Conservation (phyloP, 2,329 filamentous ascomycete genomes). For the Colletotrichum sp. region DNA sequence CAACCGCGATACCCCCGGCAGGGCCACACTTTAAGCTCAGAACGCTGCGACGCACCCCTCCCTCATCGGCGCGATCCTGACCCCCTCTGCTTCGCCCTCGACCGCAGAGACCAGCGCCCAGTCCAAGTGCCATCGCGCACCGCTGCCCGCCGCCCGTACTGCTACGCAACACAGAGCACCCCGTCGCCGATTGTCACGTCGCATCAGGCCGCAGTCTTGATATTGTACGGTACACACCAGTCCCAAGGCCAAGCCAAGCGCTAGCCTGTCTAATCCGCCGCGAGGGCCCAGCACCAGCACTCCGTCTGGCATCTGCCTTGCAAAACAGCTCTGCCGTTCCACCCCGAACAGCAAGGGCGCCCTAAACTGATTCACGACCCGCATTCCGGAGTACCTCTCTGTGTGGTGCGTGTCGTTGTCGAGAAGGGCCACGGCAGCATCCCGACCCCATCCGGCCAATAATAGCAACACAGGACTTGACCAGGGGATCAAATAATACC, state of each 20-base stretch:
- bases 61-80: background rate
- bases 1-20: conserved; percentile 10
- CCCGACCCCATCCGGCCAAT: background rate
- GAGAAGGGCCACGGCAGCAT: background rate
- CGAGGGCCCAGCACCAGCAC: background rate
- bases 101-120: background rate
- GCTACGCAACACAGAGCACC: background rate
- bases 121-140: background rate
- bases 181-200: background rate
- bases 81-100: background rate
- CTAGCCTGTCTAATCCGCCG: background rate
- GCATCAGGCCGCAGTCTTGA: background rate
- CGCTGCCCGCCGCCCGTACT: background rate
- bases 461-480: background rate
- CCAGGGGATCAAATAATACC: background rate
- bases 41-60: conserved; percentile 11
- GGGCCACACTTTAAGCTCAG: conserved; percentile 14
- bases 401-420: background rate
- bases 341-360: background rate
- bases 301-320: background rate
- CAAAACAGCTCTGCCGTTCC: background rate
- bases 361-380: background rate
- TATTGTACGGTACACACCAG: background rate
- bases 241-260: background rate
- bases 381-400: background rate